Conservation (phyloP, 23 red algal genomes). For the Gracilaria caudata region DNA sequence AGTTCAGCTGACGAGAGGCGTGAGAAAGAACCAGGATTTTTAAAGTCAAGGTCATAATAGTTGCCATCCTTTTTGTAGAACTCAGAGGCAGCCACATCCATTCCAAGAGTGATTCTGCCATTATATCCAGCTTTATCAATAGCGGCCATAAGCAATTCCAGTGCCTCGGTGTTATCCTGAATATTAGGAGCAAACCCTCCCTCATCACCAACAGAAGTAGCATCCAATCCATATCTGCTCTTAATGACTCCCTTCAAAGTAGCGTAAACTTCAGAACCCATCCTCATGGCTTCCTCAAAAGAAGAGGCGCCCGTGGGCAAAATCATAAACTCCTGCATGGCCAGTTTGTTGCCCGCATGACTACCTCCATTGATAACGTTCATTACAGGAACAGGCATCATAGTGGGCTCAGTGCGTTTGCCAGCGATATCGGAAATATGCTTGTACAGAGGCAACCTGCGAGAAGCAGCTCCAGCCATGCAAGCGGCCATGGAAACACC, state of each 20-base stretch:
- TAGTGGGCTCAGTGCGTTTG: conserved; percentile 46
- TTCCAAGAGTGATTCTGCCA: conserved; percentile 83
- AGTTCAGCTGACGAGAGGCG: conserved; percentile 69
- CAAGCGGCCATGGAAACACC: conserved; percentile 98
- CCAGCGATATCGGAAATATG: conserved; percentile 95
- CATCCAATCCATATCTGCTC: conserved; percentile 90
- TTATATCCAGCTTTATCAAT: conserved; percentile 95
- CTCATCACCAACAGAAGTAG: conserved; percentile 96
- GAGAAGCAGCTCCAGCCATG: conserved; percentile 88
- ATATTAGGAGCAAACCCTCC: conserved; percentile 99
- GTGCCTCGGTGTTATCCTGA: conserved; percentile 81
- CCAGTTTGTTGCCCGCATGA: conserved; percentile 96
- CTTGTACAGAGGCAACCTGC: conserved; percentile 80
- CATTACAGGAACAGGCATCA: conserved; percentile 91
- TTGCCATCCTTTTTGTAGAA: conserved; percentile 79
- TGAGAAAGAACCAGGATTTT: conserved; percentile 66
- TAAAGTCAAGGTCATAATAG: conserved; percentile 98
- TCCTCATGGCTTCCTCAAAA: conserved; percentile 85
- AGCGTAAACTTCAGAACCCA: conserved; percentile 95
- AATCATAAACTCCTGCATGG: conserved; percentile 99
- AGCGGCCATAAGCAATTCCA: conserved; percentile 85
- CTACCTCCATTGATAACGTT: conserved; percentile 99
- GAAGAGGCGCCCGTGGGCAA: conserved; percentile 84
- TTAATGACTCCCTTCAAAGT: conserved; percentile 95
- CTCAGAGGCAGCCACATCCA: conserved; percentile 95